phyloP scores from a whole-genome alignment of 192 early-diverging fungal species.

The Coemansia umbellata region DNA sequence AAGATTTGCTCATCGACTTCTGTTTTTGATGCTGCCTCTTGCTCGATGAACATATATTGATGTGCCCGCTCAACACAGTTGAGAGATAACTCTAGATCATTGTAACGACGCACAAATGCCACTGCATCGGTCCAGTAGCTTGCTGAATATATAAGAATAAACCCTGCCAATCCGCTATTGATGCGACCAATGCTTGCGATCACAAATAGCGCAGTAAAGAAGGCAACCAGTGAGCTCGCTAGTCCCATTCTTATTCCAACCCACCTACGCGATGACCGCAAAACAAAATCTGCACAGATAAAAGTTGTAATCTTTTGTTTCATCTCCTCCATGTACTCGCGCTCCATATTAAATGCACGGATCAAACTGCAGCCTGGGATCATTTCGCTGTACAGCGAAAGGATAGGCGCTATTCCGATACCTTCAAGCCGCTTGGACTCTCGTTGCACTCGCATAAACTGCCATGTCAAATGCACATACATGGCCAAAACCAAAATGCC shows the following conservation, averaged over 20 bases:
- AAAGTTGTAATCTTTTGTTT: slow-evolving; percentile 58
- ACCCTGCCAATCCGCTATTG: slow-evolving; percentile 76
- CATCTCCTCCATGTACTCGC: slow-evolving; percentile 61
- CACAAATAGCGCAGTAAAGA: slow-evolving; percentile 63
- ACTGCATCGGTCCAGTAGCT: slow-evolving; percentile 69
- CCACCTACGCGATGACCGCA: slow-evolving; percentile 78
- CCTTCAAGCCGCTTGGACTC: slow-evolving; percentile 82
- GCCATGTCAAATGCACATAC: slow-evolving; percentile 59
- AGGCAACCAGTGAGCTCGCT: slow-evolving; percentile 65
- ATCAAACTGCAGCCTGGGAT: slow-evolving; percentile 66
- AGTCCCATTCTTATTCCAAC: slow-evolving; percentile 73
- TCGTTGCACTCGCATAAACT: slow-evolving; percentile 71
- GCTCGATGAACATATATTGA: slow-evolving; percentile 73
- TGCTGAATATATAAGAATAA: slow-evolving; percentile 74
- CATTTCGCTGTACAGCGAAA: slow-evolving; percentile 75
- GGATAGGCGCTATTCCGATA: slow-evolving; percentile 62
- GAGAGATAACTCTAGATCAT: slow-evolving; percentile 71
- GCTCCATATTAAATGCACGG: slow-evolving; percentile 72
- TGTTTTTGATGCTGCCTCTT: slow-evolving; percentile 66
- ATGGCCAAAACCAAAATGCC: slow-evolving; percentile 54
- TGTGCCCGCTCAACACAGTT: slow-evolving; percentile 75
- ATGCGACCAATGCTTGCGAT: slow-evolving; percentile 48
- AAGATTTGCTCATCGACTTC: slow-evolving; percentile 48
- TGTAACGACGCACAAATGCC: slow-evolving; percentile 68
- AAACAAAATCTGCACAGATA: slow-evolving; percentile 73